A percentile compares a stretch with the other conserved stretches of the same genome.
phyloP scores from a whole-genome alignment of 345 rosid species.

The Melaleuca alternifolia region DNA sequence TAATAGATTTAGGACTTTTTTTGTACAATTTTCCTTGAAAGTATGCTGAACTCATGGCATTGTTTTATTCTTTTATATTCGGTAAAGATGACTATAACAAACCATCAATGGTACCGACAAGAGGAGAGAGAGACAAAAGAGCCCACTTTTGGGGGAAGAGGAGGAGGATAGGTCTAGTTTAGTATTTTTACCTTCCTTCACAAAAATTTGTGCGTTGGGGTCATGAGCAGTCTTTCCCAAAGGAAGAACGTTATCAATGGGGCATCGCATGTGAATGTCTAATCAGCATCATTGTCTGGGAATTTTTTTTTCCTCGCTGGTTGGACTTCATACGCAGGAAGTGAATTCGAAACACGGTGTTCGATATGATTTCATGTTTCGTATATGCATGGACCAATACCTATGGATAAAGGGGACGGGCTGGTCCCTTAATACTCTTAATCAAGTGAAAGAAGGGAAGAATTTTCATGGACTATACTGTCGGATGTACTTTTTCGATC shows the following conservation, averaged over 20 bases:
- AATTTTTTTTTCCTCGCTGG: not conserved
- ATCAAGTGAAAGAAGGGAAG: no score
- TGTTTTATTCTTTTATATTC: no score
- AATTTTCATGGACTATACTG: not conserved
- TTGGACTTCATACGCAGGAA: not conserved
- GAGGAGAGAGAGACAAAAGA: not conserved
- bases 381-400: not conserved
- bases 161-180: not conserved
- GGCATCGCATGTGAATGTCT: not conserved
- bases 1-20: no score
- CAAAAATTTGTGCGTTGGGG: not conserved
- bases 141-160: not conserved
- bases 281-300: not conserved
- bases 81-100: no score
- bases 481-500: no score
- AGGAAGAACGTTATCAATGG: not conserved
- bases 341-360: not conserved
- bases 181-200: not conserved
- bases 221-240: not conserved
- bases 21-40: no score
- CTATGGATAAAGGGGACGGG: not conserved
- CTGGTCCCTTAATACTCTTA: not conserved
- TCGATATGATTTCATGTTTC: not conserved
- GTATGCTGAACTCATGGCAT: not conserved
- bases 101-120: not conserved